Conservation (phyloP, 2,329 filamentous ascomycete genomes). For the Blastomyces parvus region DNA sequence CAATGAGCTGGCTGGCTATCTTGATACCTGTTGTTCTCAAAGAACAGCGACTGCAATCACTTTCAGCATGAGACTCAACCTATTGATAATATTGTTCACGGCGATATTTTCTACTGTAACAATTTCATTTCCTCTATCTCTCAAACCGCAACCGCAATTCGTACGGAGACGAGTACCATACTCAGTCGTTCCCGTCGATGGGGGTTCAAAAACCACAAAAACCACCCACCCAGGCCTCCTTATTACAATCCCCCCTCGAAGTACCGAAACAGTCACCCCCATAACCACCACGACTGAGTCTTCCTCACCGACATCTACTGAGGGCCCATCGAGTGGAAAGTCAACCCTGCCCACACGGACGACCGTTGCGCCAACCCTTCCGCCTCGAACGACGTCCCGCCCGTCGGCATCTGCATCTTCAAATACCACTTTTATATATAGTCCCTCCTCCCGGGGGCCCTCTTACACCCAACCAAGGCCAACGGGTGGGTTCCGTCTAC, state of each 20-base stretch:
- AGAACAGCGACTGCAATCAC: neutral
- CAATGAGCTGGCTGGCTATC: neutral
- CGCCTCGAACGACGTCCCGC: neutral
- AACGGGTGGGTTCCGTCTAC: neutral
- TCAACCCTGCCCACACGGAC: neutral
- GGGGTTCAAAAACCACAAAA: conserved; percentile 11
- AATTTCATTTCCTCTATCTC: conserved; percentile 2
- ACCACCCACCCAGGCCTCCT: conserved; percentile 7
- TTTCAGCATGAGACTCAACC: conserved; percentile 2
- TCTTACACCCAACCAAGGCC: neutral
- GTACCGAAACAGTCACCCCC: conserved; percentile 13
- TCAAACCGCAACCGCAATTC: neutral
- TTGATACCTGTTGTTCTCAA: neutral
- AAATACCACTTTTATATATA: neutral
- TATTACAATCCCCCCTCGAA: conserved; percentile 14
- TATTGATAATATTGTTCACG: conserved; percentile 16
- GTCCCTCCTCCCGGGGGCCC: neutral
- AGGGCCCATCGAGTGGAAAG: neutral
- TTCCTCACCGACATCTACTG: conserved; percentile 4
- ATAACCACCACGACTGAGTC: conserved; percentile 10
- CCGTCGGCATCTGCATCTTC: neutral
- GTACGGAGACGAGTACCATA: conserved; percentile 13
- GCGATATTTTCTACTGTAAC: conserved; percentile 8
- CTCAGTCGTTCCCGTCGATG: conserved; percentile 19
- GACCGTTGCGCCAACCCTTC: neutral